These are phyloP conservation scores for Chlamydomonas reinhardtii DNA, from an alignment of 163 green algal genomes.

Conservation along the genomic window DNA sequence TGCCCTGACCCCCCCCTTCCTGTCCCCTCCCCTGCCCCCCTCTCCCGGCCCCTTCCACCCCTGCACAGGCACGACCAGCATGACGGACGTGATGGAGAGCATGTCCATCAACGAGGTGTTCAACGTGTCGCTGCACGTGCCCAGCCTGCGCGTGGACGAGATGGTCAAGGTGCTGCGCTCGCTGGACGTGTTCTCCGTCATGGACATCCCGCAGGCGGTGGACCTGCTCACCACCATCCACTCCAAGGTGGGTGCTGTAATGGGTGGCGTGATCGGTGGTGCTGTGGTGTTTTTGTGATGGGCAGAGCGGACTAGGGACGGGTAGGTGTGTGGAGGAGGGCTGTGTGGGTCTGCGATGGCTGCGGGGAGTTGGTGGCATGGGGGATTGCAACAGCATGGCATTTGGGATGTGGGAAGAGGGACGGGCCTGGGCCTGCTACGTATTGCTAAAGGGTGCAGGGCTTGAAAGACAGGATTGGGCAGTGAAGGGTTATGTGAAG, in stretches of 20 bases:
- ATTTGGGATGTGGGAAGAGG: no score
- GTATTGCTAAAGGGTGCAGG: no score
- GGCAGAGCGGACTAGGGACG: no score
- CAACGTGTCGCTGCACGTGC: slow-evolving; percentile 87
- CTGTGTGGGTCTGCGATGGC: no score
- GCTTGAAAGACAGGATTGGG: no score
- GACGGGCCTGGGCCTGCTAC: no score
- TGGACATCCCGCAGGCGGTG: slow-evolving; percentile 62
- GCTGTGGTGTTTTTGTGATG: no score
- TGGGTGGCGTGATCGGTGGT: background rate
- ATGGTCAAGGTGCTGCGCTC: slow-evolving; percentile 63
- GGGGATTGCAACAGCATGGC: no score
- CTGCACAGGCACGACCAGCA: slow-evolving; percentile 70
- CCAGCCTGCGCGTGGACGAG: slow-evolving; percentile 74
- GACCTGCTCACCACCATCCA: slow-evolving; percentile 53
- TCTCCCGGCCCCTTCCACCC: background rate
- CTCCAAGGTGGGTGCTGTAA: slow-evolving; percentile 44
- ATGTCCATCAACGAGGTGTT: slow-evolving; percentile 85
- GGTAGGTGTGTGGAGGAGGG: no score
- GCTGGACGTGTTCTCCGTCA: slow-evolving; percentile 33
- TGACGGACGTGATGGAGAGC: slow-evolving; percentile 78
- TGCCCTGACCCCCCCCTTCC: background rate
- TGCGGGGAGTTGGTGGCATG: no score
- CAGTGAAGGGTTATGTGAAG: no score
- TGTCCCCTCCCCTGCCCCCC: background rate